Base-by-base conservation (phyloP, 2,329 filamentous ascomycete species). In the Septoria petroselini region DNA sequence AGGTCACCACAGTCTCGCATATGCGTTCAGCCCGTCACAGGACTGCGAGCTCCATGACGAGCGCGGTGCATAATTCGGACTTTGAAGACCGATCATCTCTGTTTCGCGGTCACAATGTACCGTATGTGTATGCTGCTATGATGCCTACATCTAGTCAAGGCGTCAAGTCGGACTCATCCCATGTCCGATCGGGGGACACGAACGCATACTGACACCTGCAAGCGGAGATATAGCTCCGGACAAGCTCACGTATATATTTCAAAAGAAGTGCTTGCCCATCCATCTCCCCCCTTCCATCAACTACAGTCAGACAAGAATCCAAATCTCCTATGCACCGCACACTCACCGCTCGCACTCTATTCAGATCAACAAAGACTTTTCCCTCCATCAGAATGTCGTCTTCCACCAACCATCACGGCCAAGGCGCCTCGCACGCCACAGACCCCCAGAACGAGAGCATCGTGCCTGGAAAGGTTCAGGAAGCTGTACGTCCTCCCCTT, bases 341-440 rank as follows among this genome's bases (percentile, higher is more conserved):
- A 38, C 2, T 9, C 34, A 21, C 11, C 33, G 23, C 42, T 19
- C 37, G 21, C 5, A 40, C n/a, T 25, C 2, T 37, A 23, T 25
- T 18, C 42, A 38, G 23, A 34, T 25, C 21, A 39, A 15, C 3
- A 25, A 31, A 15, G 31, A 15, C 19, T 37, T n/a, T 11, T 21
- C 29, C 42, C 9, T 18, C 31, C 31, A 29, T 4, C 21, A 33
- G 34, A 38, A 38, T 38, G 34, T 38, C 34, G 7, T 27, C 15
- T 12, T 27, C 34, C 12, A 47, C 43, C 34, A 65, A 64, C 64
- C 58, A 68, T 30, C 52, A 61, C 30, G 70, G 70, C 45, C 71
- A 72, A 57, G 71, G 70, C 53, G 62, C 65, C 27, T 73, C 71
- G 41, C 71, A 74, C 64, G 70, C 71, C 42, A 61, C 50, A 46